Evolutionary conservation across 2,329 filamentous ascomycete species (phyloP), one percentile per base, ranked within the genome.

Genomic region (Curvularia eragrostidis): DNA sequence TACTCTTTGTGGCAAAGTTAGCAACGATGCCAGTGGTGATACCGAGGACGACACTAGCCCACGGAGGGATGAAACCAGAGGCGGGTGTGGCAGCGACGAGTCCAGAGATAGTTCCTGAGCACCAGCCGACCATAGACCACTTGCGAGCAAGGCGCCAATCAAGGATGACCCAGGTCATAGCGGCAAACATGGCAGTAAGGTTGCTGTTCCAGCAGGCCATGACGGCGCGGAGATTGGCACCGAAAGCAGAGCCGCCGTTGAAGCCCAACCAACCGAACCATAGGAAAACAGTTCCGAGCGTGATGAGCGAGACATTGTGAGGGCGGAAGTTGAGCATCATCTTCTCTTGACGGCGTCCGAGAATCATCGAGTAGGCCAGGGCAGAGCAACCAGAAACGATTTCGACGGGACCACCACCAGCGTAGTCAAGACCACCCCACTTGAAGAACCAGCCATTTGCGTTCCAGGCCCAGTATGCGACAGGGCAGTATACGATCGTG

Each of bases 241-340:
- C 93, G 68, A 97, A 97, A 38, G 94, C 83, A 23, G 93, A 97
- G 64, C 95, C 95, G 70, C 94, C 95, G 84, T 99, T 99, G 87
- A 99, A 99, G 54, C 93, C 95, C 64, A 99, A 84, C 95, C 95
- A 99, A 73, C 95, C 95, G 73, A 98, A 98, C 93, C 93, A 98
- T 55, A 99, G 91, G 70, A 99, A 86, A 65, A 97, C 86, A 3
- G 95, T 98, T 63, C 95, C 95, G 69, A 98, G 89, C 0, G 95
- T 93, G 80, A 99, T 97, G 73, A 98, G 86, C 5, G 93, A 97
- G 66, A 98, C 95, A 82, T 99, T 99, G 84, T 99, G 95, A 18
- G 95, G 95, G 67, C 95, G 91, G 86, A 98, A 98, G 85, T 98
- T 98, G 80, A 97, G 87, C 91, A 98, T 97, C 93, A 98, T 97